A percentile compares a stretch with the other conserved stretches of the same genome.
phyloP scores from a whole-genome alignment of 495 filamentous ascomycete species.

The Podospora didyma region DNA sequence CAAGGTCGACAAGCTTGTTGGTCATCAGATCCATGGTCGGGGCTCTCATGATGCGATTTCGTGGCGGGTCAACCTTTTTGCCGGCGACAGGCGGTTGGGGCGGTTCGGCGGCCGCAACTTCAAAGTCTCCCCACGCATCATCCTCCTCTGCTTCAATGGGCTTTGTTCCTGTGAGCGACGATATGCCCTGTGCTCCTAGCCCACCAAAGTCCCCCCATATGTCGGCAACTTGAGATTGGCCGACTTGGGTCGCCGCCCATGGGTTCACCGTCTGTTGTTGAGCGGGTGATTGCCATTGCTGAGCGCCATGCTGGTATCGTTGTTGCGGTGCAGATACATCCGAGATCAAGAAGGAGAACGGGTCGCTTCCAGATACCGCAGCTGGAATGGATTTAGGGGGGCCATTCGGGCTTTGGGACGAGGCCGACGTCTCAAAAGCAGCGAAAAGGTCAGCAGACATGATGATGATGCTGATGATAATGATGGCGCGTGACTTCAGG shows the following conservation, averaged over 20 bases:
- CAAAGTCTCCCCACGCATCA: conserved; percentile 76
- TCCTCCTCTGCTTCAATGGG: conserved; percentile 35
- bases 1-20: conserved; percentile 39
- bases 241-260: conserved; percentile 15
- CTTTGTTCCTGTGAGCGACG: neutral
- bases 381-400: neutral
- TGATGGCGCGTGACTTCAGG: neutral
- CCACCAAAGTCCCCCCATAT: conserved; percentile 19
- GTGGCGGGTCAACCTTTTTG: conserved; percentile 10
- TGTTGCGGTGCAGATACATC: conserved; percentile 8
- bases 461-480: neutral
- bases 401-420: conserved; percentile 21
- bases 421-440: conserved; percentile 54
- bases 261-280: conserved; percentile 10
- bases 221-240: conserved; percentile 3
- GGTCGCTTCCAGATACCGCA: conserved; percentile 9
- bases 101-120: conserved; percentile 40
- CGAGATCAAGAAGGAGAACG: conserved; percentile 19
- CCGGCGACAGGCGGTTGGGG: conserved; percentile 3
- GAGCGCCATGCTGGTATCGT: conserved; percentile 13
- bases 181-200: conserved; percentile 9
- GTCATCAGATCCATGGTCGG: conserved; percentile 42
- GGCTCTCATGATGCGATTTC: conserved; percentile 33
- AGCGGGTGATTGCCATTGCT: conserved; percentile 16
- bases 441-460: conserved; percentile 79